Evolutionary conservation across 2,329 filamentous ascomycete species (phyloP).

Genomic region (Albophoma yamanashiensis): DNA sequence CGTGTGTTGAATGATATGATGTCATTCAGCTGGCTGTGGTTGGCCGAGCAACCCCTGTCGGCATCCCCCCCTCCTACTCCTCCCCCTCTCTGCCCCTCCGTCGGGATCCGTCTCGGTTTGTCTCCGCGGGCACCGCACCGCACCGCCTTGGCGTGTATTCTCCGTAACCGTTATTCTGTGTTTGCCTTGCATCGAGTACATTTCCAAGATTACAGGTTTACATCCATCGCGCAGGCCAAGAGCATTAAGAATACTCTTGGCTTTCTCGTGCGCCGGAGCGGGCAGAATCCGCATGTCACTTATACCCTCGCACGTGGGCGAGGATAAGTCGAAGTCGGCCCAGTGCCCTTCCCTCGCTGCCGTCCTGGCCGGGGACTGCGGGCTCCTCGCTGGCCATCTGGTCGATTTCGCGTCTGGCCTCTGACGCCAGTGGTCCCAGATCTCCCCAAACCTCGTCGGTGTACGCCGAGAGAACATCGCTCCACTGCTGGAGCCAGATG

Average conservation of each 20-base stretch:
- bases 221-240: neutral
- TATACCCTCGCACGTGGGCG: constrained; percentile 22
- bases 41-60: constrained; percentile 15
- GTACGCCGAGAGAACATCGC: constrained; percentile 43
- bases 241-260: too few species aligned
- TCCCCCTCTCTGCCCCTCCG: neutral
- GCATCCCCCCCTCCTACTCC: too few species aligned
- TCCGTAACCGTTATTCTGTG: neutral
- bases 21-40: constrained; percentile 7
- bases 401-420: constrained; percentile 46
- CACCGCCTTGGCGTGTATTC: too few species aligned
- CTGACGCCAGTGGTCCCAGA: constrained; percentile 41
- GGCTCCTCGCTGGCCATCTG: constrained; percentile 18
- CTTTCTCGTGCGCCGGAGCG: neutral
- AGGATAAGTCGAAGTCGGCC: constrained; percentile 24
- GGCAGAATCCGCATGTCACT: neutral
- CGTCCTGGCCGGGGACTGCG: neutral
- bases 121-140: neutral
- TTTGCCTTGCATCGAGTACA: neutral
- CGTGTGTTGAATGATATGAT: neutral
- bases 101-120: neutral
- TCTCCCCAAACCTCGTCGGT: constrained; percentile 61
- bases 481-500: constrained; percentile 45
- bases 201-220: too few species aligned
- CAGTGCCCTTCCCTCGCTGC: constrained; percentile 17